A percentile compares a stretch with the other conserved stretches of the same genome.
Evolutionary conservation across 192 early-diverging fungal species (phyloP).

Genomic region (Cetraspora pellucida): DNA sequence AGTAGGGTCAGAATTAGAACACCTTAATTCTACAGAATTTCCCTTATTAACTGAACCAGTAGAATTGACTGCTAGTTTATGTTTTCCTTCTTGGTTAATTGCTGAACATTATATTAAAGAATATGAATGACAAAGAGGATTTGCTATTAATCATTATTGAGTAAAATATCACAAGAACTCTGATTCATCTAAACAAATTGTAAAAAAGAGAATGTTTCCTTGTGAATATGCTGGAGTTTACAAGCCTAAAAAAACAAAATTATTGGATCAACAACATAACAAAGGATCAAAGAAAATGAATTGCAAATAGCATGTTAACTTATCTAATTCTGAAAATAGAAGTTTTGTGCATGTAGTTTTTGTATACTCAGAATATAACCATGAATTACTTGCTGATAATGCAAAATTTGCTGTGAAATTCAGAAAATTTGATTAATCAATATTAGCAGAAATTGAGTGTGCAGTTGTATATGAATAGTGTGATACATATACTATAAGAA

Average conservation of each 20-base stretch:
- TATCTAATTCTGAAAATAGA: background rate
- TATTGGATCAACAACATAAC: background rate
- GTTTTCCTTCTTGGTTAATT: background rate
- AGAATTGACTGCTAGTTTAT: background rate
- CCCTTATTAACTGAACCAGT: background rate
- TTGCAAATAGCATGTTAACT: slow-evolving; percentile 4
- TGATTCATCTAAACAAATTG: background rate
- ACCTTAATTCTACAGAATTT: background rate
- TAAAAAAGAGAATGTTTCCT: background rate
- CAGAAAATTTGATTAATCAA: background rate
- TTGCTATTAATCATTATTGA: background rate
- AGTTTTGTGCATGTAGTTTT: background rate
- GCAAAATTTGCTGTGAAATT: background rate
- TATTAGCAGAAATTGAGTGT: background rate
- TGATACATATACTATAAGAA: slow-evolving; percentile 1
- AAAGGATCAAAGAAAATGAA: background rate
- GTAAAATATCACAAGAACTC: background rate
- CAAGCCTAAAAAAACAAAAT: background rate
- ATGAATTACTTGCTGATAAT: background rate
- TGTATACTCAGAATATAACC: background rate
- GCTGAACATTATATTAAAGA: slow-evolving; percentile 10
- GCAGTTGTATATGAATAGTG: background rate
- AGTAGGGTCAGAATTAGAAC: background rate
- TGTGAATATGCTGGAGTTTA: background rate
- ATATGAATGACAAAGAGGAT: background rate